phyloP scores from a whole-genome alignment of 176 grass and related monocot species.

The Dendrocalamus sinicus region DNA sequence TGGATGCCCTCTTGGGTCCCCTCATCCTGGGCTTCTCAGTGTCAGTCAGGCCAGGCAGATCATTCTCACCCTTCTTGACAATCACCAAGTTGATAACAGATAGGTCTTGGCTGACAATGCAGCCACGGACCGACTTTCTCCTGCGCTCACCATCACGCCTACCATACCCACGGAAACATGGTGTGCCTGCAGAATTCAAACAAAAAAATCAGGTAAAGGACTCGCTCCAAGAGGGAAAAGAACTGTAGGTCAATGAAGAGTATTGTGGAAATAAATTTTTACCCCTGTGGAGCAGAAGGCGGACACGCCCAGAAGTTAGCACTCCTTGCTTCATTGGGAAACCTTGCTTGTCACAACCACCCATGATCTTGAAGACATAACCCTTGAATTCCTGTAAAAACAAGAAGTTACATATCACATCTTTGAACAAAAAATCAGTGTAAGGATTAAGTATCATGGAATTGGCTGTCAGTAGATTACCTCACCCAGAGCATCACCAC shows the following conservation, averaged over 20 bases:
- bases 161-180: conserved; percentile 88
- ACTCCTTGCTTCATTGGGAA: conserved; percentile 99
- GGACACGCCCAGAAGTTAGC: conserved; percentile 79
- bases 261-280: background rate
- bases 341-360: conserved; percentile 89
- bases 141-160: conserved; percentile 87
- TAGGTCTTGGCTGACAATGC: conserved; percentile 90
- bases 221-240: background rate
- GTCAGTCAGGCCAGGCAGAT: conserved; percentile 83
- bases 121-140: conserved; percentile 91
- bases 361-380: conserved; percentile 95
- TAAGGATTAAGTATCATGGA: background rate
- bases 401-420: background rate
- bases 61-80: conserved; percentile 90
- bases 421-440: background rate
- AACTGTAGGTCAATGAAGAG: background rate
- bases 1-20: conserved; percentile 93
- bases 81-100: conserved; percentile 94
- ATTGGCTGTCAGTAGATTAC: conserved; percentile 35
- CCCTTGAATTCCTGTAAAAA: conserved; percentile 82
- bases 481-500: conserved; percentile 75
- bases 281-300: conserved; percentile 85
- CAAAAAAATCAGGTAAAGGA: background rate
- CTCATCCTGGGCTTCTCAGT: conserved; percentile 96
- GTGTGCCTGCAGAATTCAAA: conserved; percentile 59